These are phyloP conservation scores for Quercus cerris DNA, from an alignment of 306 rosid species.

Conservation along the genomic window DNA sequence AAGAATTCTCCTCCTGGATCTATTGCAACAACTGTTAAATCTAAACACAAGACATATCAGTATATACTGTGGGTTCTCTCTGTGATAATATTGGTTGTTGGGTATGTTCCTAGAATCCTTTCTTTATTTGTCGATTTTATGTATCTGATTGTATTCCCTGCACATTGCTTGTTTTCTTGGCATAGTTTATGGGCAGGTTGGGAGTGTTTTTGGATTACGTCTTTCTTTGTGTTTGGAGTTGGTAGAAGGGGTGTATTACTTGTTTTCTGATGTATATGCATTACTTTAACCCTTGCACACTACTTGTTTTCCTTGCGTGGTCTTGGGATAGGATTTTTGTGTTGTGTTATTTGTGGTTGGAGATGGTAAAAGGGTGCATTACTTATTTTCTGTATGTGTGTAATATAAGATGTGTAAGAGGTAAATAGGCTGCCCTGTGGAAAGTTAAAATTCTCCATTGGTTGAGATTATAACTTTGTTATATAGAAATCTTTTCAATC, in stretches of 20 bases:
- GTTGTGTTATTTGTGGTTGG: neutral
- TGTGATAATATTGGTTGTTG: conserved; percentile 44
- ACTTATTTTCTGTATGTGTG: conserved; percentile 13
- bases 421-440: neutral
- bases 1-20: conserved; percentile 21
- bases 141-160: neutral
- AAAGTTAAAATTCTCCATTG: neutral
- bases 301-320: no score
- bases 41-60: conserved; percentile 70
- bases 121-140: conserved; percentile 1
- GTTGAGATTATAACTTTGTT: neutral
- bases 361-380: neutral
- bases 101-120: conserved; percentile 34
- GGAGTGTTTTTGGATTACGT: no score
- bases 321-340: neutral
- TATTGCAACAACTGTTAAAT: conserved; percentile 31
- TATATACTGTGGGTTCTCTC: conserved; percentile 62
- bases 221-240: no score
- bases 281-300: no score
- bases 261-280: no score
- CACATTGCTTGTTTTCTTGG: neutral
- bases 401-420: conserved; percentile 2
- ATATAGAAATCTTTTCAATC: neutral
- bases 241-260: no score
- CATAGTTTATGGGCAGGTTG: no score